Conservation (phyloP, 345 rosid genomes). For the Mallotus nudiflorus region DNA sequence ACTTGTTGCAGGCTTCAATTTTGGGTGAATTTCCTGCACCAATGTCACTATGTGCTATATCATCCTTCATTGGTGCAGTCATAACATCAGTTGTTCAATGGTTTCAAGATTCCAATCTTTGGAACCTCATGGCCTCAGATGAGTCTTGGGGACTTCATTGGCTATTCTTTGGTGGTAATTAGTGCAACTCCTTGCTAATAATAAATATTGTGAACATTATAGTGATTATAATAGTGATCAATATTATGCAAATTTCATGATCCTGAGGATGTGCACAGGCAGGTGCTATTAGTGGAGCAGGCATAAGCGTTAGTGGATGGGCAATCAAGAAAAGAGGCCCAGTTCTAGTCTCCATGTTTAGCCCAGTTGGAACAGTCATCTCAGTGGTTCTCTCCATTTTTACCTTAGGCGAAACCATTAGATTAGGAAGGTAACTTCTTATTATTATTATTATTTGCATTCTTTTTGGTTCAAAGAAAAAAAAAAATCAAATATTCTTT, state of each 20-base stretch:
- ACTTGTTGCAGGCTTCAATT: slow-evolving; percentile 52
- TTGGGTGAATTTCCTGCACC: slow-evolving; percentile 90
- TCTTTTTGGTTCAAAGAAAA: no score
- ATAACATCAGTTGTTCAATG: slow-evolving; percentile 50
- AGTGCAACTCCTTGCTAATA: no score
- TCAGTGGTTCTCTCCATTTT: slow-evolving; percentile 58
- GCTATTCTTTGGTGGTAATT: slow-evolving; percentile 64
- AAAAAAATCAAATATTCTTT: no score
- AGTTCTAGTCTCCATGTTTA: slow-evolving; percentile 81
- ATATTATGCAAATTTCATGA: background rate
- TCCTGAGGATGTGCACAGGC: slow-evolving; percentile 39
- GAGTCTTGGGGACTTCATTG: slow-evolving; percentile 37
- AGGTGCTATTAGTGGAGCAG: slow-evolving; percentile 64
- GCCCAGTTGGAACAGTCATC: slow-evolving; percentile 67
- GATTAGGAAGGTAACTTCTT: slow-evolving; percentile 59
- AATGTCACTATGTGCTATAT: slow-evolving; percentile 66
- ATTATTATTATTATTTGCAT: background rate
- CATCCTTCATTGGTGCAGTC: slow-evolving; percentile 68
- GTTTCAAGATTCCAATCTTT: slow-evolving; percentile 37
- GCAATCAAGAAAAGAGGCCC: slow-evolving; percentile 93
- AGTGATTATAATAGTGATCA: no score
- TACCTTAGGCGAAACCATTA: slow-evolving; percentile 59
- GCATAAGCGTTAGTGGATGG: slow-evolving; percentile 89
- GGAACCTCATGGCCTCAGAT: slow-evolving; percentile 43
- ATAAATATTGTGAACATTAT: no score